These are phyloP conservation scores for Coemansia sp. DNA, from an alignment of 192 early-diverging fungal species.

Conservation along the genomic window DNA sequence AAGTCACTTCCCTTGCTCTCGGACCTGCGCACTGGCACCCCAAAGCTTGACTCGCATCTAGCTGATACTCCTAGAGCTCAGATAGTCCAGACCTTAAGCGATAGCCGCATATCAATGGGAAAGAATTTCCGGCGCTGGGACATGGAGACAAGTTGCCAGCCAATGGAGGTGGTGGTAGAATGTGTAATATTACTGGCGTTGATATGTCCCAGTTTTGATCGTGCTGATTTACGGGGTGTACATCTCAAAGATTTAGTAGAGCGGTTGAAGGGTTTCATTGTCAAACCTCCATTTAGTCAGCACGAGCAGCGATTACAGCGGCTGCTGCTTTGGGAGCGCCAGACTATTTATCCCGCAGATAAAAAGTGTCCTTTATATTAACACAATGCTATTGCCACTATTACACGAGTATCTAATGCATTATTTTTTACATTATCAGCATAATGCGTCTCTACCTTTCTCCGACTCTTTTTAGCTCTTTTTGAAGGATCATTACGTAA, in stretches of 20 bases:
- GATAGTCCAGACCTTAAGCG: background rate
- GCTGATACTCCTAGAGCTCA: background rate
- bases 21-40: background rate
- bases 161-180: background rate
- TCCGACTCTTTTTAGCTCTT: too few species aligned
- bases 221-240: background rate
- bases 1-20: background rate
- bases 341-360: too few species aligned
- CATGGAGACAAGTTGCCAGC: background rate
- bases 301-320: background rate
- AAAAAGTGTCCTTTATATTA: too few species aligned
- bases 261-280: background rate
- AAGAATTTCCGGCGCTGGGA: background rate
- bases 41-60: background rate
- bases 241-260: background rate
- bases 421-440: too few species aligned
- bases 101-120: background rate
- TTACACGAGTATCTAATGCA: too few species aligned
- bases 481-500: too few species aligned
- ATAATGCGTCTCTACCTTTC: too few species aligned
- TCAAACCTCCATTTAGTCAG: background rate
- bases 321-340: background rate
- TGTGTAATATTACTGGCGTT: background rate
- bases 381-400: too few species aligned
- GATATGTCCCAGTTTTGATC: background rate